A percentile compares a stretch with the other conserved stretches of the same genome.
Conservation (phyloP, 2,329 filamentous ascomycete genomes). For the Leptographium galeiforme region DNA sequence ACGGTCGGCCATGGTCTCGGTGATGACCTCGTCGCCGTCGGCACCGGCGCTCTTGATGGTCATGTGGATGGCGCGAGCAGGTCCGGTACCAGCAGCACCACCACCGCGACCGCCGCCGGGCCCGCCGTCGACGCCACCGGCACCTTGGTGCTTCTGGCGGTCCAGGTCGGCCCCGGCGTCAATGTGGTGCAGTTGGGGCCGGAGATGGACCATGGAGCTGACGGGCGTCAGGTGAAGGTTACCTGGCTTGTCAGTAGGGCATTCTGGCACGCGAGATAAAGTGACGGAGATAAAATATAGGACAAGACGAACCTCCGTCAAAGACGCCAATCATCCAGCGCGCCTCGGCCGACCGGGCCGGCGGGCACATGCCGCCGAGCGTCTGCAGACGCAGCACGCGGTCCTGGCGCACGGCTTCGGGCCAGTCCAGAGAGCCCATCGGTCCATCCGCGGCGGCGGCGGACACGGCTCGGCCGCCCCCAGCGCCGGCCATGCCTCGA, state of each 20-base stretch:
- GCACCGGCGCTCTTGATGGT: conserved; percentile 67
- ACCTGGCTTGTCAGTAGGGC: conserved; percentile 31
- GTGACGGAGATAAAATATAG: neutral
- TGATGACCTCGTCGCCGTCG: conserved; percentile 41
- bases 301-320: conserved; percentile 47
- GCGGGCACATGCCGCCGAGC: conserved; percentile 49
- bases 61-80: conserved; percentile 71
- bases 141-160: conserved; percentile 20
- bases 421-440: conserved; percentile 41
- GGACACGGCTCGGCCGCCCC: conserved; percentile 17
- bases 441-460: neutral
- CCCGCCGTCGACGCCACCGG: conserved; percentile 14
- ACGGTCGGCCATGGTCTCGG: conserved; percentile 61
- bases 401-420: conserved; percentile 53
- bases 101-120: conserved; percentile 19
- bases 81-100: conserved; percentile 20
- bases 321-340: conserved; percentile 94
- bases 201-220: conserved; percentile 72
- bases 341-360: conserved; percentile 53
- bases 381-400: conserved; percentile 70
- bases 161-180: conserved; percentile 71
- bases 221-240: conserved; percentile 79
- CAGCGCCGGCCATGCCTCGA: conserved; percentile 18
- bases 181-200: conserved; percentile 84
- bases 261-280: neutral